Base-by-base conservation (phyloP, 2,329 filamentous ascomycete species). In the Remersonia thermophila region DNA sequence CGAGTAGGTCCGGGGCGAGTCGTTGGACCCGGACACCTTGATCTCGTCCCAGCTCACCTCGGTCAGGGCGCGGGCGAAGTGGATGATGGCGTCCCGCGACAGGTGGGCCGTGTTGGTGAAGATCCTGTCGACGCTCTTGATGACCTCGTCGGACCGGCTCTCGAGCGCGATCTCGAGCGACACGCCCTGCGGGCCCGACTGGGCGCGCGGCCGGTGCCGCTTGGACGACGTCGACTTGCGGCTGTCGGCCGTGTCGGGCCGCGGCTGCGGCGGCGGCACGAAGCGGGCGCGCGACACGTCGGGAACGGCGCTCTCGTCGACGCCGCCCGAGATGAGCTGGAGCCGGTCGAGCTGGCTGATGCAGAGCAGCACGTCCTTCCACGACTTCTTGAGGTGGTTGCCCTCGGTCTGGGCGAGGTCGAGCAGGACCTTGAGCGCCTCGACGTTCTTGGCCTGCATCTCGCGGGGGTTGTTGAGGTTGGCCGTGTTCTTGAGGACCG, bases 21-120 rank as follows among this genome's bases (percentile, higher is more conserved):
- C 91, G 53, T 89, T 95, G 38, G 89, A 84, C 0, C 91, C 91
- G 0, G 91, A 96, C 3, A 91, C 93, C 55, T 93, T 89, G 52
- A 98, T 98, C 58, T 98, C 91, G 53, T 96, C 89, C 91, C 91
- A 96, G 58, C 89, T 96, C 46, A 98, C 89, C 55, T 95, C 86
- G 7, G 84, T 93, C 40, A 98, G 62, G 0, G 91, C 87, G 38
- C 79, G 78, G 34, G 94, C 89, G 55, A 98, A 98, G 55, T 93
- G 80, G 1, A 96, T 83, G 51, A 98, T 98, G 3, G 89, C 87
- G 47, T 95, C 86, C 40, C 87, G 87, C 4, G 83, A 87, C 2
- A 98, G 69, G 49, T 93, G 87, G 7, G 87, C 89, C 0, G 91
- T 96, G 53, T 93, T 94, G 32, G 86, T 93, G 54, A 98, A 98